Base-by-base conservation (phyloP, 805 yeast genomes). In the Yamadazyma endophytica region DNA sequence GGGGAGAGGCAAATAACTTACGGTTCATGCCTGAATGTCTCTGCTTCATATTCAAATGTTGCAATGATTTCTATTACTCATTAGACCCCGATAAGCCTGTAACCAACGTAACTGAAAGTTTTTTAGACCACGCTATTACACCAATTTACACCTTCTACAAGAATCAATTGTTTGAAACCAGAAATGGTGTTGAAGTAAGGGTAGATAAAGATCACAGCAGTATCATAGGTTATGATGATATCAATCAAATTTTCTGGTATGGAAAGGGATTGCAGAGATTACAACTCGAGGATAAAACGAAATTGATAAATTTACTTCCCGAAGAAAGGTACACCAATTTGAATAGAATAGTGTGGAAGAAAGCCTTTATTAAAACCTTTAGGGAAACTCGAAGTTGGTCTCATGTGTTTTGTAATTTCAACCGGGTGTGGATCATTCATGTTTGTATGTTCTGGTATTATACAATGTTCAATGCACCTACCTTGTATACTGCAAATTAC, bases 1-100 rank as follows among this genome's bases (percentile, higher is more conserved):
- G 89, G 89, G 89, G 89, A 21, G 89, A 83, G 52, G 82, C 88
- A 5, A 80, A 79, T 52, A 82, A 78, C 51, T 61, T 73, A 17
- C 49, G 79, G 33, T 73, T 70, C 40, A 56, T 67, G 48, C 77
- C 79, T 1, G 72, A 54, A 25, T 50, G 57, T 44, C 50, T 47
- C 4, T 61, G 68, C 36, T 62, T 58, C 32, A 47, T 62, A 9
- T 59, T 35, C 36, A 53, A 56, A 25, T 42, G 54, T 34, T 50
- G 55, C 3, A 32, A 46, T 5, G 62, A 58, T 24, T 42, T 45
- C 24, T 47, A 35, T 16, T 73, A 72, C 42, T 68, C 79, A 0
- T 50, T 72, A 11, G 68, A 65, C 35, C 31, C 55, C 7, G 51
- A 50, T 17, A 44, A 29, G 13, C 44, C 66, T 18, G 51, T 58